These are phyloP conservation scores for Pseudogymnoascus sp. DNA, from an alignment of 2,329 filamentous ascomycete genomes.

Conservation along the genomic window DNA sequence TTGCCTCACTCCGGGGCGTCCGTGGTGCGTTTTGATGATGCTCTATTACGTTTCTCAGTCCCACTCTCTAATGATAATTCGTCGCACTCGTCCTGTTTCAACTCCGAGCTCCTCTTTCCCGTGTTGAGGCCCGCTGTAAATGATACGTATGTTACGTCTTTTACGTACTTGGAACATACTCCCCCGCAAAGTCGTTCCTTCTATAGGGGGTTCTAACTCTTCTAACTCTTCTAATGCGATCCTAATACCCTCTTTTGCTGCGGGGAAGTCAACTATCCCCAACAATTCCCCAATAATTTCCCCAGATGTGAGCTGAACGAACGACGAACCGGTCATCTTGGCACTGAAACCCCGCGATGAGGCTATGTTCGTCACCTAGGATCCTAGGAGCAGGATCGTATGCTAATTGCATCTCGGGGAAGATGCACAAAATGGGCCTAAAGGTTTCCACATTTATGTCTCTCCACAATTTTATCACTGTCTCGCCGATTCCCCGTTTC, in stretches of 20 bases:
- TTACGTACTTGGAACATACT: conserved; percentile 3
- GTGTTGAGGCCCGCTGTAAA: background rate
- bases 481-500: background rate
- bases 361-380: background rate
- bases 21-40: conserved; percentile 1
- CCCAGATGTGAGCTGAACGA: background rate
- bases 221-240: conserved; percentile 6
- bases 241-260: background rate
- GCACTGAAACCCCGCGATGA: conserved; percentile 3
- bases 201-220: conserved; percentile 1
- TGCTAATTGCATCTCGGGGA: conserved; percentile 1
- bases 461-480: background rate
- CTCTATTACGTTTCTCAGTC: conserved; percentile 6
- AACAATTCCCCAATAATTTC: conserved; percentile 3
- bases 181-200: background rate
- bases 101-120: background rate
- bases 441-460: conserved; percentile 2
- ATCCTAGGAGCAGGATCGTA: background rate
- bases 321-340: conserved; percentile 5
- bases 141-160: background rate
- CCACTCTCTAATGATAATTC: background rate
- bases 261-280: conserved; percentile 4
- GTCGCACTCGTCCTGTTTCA: background rate
- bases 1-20: conserved; percentile 5
- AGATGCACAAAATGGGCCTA: background rate